Percentiles rank a stretch among this genome's conserved stretches.
These are phyloP conservation scores for Rosa hybrid DNA, from an alignment of 331 rosid species.

Conservation along the genomic window DNA sequence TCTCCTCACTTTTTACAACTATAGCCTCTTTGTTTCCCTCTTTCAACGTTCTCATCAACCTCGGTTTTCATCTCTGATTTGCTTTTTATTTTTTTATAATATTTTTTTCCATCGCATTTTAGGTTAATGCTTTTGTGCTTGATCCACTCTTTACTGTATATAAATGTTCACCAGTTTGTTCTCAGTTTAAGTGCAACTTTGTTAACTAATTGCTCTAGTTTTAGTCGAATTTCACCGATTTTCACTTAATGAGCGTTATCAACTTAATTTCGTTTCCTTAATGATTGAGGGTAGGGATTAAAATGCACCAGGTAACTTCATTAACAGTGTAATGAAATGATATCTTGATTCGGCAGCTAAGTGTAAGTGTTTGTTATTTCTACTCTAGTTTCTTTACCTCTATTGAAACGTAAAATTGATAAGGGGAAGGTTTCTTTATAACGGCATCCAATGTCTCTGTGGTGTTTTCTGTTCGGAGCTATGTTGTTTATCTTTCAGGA, in stretches of 20 bases:
- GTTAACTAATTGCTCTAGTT: neutral
- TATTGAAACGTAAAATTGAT: neutral
- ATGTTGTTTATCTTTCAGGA: neutral
- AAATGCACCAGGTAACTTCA: neutral
- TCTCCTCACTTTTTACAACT: neutral
- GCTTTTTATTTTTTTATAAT: neutral
- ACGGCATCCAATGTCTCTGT: neutral
- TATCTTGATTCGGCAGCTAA: neutral
- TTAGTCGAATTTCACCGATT: neutral
- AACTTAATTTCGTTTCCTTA: neutral
- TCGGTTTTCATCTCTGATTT: neutral
- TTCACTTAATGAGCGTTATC: neutral
- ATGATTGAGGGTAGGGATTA: neutral
- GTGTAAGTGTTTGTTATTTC: neutral
- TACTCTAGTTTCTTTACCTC: neutral
- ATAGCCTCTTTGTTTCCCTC: neutral
- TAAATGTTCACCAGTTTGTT: neutral
- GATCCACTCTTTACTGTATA: neutral
- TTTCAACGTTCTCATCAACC: neutral
- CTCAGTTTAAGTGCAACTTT: neutral
- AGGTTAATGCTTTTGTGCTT: conserved; percentile 4
- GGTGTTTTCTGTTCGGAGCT: neutral
- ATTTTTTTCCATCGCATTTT: neutral
- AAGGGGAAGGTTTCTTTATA: neutral
- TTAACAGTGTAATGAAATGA: neutral